Evolutionary conservation across 179 eudicot species (phyloP).

Genomic region (Gypsophila paniculata): DNA sequence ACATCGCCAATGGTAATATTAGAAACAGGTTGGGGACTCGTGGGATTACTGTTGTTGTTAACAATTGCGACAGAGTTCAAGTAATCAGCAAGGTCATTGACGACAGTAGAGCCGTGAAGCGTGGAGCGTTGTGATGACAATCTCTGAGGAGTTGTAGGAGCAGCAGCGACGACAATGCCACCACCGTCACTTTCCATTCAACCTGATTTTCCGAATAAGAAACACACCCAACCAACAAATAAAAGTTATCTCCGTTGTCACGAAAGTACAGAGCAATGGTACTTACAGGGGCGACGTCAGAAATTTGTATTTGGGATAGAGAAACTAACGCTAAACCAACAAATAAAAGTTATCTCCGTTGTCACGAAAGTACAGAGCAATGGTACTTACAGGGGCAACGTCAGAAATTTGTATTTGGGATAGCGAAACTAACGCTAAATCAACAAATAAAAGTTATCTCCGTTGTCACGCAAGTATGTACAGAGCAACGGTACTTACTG

Average conservation of each 20-base stretch:
- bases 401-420: too few relatives aligned
- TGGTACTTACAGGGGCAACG: too few relatives aligned
- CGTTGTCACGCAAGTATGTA: not conserved
- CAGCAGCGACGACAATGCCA: slow-evolving; percentile 33
- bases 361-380: not conserved
- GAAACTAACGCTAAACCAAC: not conserved
- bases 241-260: not conserved
- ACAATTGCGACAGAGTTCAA: slow-evolving; percentile 6
- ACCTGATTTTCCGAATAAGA: slow-evolving; percentile 19
- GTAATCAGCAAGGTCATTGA: slow-evolving; percentile 26
- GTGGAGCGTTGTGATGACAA: slow-evolving; percentile 30
- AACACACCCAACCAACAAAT: not conserved
- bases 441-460: not conserved
- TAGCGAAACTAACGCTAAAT: not conserved
- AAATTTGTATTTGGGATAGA: too few relatives aligned
- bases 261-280: not conserved
- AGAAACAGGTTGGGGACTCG: slow-evolving; percentile 15
- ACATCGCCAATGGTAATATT: slow-evolving; percentile 38
- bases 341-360: not conserved
- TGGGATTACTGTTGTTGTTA: slow-evolving; percentile 11
- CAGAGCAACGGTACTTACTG: too few relatives aligned
- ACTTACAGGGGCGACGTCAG: too few relatives aligned
- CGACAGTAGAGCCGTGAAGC: slow-evolving; percentile 32
- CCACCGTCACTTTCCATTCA: slow-evolving; percentile 42
- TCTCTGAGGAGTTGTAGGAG: slow-evolving; percentile 25